Percentiles rank a stretch among this genome's conserved stretches.
These are phyloP conservation scores for Pseudogymnoascus sp. DNA, from an alignment of 2,329 filamentous ascomycete genomes.

Conservation along the genomic window DNA sequence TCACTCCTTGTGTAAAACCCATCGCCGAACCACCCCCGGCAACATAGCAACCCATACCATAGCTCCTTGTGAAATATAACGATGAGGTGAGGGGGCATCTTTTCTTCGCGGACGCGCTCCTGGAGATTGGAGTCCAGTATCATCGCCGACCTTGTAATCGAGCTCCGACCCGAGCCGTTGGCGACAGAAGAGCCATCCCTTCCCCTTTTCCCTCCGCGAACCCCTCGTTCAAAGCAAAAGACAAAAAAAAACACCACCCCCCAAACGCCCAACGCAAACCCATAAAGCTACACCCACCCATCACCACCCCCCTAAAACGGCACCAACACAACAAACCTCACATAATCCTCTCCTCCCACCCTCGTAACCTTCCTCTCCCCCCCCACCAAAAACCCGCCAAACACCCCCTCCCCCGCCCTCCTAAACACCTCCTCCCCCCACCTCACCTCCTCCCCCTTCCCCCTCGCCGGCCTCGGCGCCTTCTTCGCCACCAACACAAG, in stretches of 20 bases:
- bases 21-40: neutral
- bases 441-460: neutral
- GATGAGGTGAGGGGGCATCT: neutral
- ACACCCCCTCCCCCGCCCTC: neutral
- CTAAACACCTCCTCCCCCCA: neutral
- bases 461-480: neutral
- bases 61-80: neutral
- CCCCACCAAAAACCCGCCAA: too few relatives aligned
- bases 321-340: too few relatives aligned
- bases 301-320: too few relatives aligned
- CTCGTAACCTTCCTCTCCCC: too few relatives aligned
- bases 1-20: neutral
- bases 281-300: too few relatives aligned
- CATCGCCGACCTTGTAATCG: neutral
- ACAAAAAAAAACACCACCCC: too few relatives aligned
- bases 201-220: too few relatives aligned
- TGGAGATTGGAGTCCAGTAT: neutral
- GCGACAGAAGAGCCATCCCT: neutral
- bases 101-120: neutral
- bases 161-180: neutral
- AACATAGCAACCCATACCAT: neutral
- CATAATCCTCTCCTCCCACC: too few relatives aligned
- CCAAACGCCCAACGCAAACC: too few relatives aligned
- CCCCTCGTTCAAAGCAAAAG: too few relatives aligned
- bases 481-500: neutral